These are phyloP conservation scores for Moricandia arvensis DNA, from an alignment of 345 rosid genomes.

Conservation along the genomic window DNA sequence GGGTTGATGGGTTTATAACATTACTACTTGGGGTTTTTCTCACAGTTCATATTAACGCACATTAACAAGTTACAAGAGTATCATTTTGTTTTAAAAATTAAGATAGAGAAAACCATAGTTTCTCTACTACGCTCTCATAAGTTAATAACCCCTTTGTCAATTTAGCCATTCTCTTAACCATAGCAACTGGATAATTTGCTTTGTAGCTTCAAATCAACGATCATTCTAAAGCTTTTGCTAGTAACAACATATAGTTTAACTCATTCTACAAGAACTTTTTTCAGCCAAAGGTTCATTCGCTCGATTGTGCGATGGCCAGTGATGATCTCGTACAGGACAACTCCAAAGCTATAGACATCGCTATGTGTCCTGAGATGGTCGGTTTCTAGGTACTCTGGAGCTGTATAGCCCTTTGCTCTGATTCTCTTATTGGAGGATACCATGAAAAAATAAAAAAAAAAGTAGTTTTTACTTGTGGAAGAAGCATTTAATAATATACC, in stretches of 20 bases:
- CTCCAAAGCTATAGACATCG: conserved; percentile 85
- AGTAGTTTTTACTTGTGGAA: conserved; percentile 11
- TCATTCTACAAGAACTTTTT: conserved; percentile 85
- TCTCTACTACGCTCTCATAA: background rate
- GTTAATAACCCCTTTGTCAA: background rate
- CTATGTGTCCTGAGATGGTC: conserved; percentile 72
- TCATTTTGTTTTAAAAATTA: background rate
- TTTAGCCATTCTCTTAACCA: conserved; percentile 55
- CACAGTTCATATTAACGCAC: background rate
- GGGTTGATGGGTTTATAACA: background rate
- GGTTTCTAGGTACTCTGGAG: conserved; percentile 82
- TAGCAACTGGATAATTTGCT: conserved; percentile 43
- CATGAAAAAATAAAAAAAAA: background rate
- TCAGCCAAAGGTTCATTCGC: conserved; percentile 56
- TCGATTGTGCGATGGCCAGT: conserved; percentile 79
- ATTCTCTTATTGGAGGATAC: conserved; percentile 50
- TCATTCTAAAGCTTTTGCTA: conserved; percentile 64
- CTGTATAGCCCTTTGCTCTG: conserved; percentile 89
- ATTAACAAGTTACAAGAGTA: background rate
- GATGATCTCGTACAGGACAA: conserved; percentile 85
- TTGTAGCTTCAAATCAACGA: conserved; percentile 65
- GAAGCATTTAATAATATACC: background rate
- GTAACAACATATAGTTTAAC: conserved; percentile 70
- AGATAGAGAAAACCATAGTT: background rate
- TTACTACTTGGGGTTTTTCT: background rate